phyloP scores from a whole-genome alignment of 1,284 basidiomycete species.

The Exobasidium rhododendri region DNA sequence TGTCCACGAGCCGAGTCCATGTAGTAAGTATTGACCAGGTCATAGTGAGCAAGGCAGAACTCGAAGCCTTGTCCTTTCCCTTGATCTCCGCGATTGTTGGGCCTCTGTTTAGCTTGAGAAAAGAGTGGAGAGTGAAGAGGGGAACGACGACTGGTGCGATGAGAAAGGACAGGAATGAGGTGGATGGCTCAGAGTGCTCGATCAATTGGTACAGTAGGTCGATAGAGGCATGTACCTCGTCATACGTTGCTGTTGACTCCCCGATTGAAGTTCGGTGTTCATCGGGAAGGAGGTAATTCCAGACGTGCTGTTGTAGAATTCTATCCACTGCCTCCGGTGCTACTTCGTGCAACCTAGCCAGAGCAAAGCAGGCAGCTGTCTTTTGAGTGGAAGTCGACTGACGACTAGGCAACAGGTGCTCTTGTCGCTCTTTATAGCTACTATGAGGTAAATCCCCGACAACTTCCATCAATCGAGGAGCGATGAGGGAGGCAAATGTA shows the following conservation, averaged over 20 bases:
- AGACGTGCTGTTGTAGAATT: background rate
- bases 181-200: slow-evolving; percentile 42
- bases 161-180: slow-evolving; percentile 33
- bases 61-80: background rate
- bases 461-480: slow-evolving; percentile 4
- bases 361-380: slow-evolving; percentile 5
- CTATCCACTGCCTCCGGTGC: background rate
- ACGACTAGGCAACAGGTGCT: background rate
- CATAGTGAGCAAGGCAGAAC: slow-evolving; percentile 1
- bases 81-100: background rate
- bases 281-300: background rate
- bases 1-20: slow-evolving; percentile 35
- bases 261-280: background rate
- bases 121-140: slow-evolving; percentile 30
- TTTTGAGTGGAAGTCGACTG: slow-evolving; percentile 7
- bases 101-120: background rate
- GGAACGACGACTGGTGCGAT: slow-evolving; percentile 29
- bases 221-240: background rate
- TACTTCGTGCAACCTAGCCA: background rate
- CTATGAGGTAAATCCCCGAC: slow-evolving; percentile 1
- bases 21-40: slow-evolving; percentile 26
- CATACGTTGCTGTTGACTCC: background rate
- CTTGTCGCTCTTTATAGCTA: background rate
- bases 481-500: slow-evolving; percentile 1
- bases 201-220: slow-evolving; percentile 26